Evolutionary conservation across 305 asterid genomes (phyloP).

Genomic region (Solanum hybrid): DNA sequence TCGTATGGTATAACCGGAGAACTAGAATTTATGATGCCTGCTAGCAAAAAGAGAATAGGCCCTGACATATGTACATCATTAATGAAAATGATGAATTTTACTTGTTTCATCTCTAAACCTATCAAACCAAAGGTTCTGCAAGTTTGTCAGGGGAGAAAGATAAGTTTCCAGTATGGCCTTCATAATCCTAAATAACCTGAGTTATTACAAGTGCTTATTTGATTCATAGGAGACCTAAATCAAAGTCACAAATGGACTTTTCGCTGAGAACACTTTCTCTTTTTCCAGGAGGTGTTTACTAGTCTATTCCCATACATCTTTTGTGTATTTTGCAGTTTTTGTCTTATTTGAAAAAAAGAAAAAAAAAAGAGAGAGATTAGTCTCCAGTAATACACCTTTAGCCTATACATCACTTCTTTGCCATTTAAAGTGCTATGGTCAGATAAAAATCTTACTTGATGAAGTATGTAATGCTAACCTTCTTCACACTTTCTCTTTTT

Average conservation of each 20-base stretch:
- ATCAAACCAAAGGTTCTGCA: not conserved
- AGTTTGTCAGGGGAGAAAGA: not conserved
- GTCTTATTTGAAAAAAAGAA: not conserved
- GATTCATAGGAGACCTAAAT: constrained; percentile 39
- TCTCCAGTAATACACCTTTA: not conserved
- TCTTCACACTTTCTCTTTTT: not conserved
- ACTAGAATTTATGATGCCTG: not conserved
- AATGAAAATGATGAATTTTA: not conserved
- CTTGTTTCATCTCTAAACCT: not conserved
- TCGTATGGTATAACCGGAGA: not conserved
- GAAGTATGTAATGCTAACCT: not conserved
- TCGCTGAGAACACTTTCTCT: constrained; percentile 23
- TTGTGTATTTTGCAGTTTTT: not conserved
- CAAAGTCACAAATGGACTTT: constrained; percentile 14
- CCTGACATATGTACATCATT: not conserved
- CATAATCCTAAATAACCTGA: constrained; percentile 31
- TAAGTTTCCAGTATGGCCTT: constrained; percentile 4
- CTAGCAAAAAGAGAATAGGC: not conserved
- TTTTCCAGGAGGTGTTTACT: constrained; percentile 17
- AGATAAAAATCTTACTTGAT: not conserved
- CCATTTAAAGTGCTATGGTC: not conserved
- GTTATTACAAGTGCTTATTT: constrained; percentile 11
- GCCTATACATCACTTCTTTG: not conserved
- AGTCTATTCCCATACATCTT: constrained; percentile 25
- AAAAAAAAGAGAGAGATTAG: not conserved